Conservation (phyloP, 352 stramenopile genomes). For the Globisporangium solare region DNA sequence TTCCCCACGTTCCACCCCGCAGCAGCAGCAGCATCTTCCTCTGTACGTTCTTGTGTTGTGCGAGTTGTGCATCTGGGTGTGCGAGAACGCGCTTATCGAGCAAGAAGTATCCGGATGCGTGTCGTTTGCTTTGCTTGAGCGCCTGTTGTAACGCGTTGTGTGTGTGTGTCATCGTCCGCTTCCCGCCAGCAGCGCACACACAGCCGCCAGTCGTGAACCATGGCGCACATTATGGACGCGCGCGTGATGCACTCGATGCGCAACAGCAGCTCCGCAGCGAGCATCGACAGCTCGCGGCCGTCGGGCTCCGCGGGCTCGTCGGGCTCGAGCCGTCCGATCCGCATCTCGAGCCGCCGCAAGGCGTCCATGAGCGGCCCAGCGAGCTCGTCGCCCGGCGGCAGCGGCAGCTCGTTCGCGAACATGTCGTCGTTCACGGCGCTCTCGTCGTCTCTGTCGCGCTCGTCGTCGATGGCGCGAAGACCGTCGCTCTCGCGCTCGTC, state of each 20-base stretch:
- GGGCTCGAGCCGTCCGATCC: slow-evolving; percentile 12
- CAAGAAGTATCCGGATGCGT: no score
- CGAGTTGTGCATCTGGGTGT: slow-evolving; percentile 1
- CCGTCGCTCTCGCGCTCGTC: slow-evolving; percentile 31
- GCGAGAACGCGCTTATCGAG: no score
- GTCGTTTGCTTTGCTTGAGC: slow-evolving; percentile 1
- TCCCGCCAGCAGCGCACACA: no score
- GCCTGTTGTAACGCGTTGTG: not conserved
- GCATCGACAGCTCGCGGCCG: slow-evolving; percentile 13
- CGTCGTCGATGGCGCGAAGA: slow-evolving; percentile 18
- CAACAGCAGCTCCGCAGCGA: slow-evolving; percentile 25
- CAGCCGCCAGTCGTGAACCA: slow-evolving; percentile 8
- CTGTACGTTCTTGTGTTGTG: not conserved
- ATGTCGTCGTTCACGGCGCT: slow-evolving; percentile 10
- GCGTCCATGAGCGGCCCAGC: slow-evolving; percentile 29
- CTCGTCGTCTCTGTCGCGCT: slow-evolving; percentile 19
- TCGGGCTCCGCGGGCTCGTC: not conserved
- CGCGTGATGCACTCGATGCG: slow-evolving; percentile 47
- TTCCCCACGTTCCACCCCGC: not conserved
- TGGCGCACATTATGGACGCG: slow-evolving; percentile 65
- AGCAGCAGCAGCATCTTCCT: no score
- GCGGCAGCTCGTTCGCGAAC: no score
- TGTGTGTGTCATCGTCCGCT: not conserved
- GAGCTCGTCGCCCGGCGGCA: slow-evolving; percentile 10
- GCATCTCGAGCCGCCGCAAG: slow-evolving; percentile 37